Evolutionary conservation across 345 rosid genomes (phyloP).

Genomic region (Leavenworthia alabamica): DNA sequence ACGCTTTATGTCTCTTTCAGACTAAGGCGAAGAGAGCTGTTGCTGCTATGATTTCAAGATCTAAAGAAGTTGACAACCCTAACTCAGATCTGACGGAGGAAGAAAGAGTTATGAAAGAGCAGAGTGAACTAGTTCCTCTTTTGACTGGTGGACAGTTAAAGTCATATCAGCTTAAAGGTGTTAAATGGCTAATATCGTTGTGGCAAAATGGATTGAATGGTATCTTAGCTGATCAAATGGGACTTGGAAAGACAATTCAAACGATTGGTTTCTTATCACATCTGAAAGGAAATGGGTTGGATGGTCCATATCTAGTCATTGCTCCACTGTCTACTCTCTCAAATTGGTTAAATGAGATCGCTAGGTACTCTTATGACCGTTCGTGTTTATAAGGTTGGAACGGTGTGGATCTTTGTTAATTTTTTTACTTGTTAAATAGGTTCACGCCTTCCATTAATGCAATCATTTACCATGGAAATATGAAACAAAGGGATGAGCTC

Average conservation of each 20-base stretch:
- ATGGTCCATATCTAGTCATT: conserved; percentile 87
- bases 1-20: conserved; percentile 28
- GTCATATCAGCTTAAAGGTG: conserved; percentile 90
- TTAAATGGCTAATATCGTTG: conserved; percentile 89
- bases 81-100: conserved; percentile 59
- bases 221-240: conserved; percentile 99
- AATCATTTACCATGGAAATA: conserved; percentile 76
- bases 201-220: conserved; percentile 98
- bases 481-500: conserved; percentile 56
- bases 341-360: conserved; percentile 82
- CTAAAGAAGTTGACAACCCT: conserved; percentile 42
- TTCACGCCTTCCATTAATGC: conserved; percentile 68
- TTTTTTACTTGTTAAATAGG: conserved; percentile 34
- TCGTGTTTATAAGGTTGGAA: not conserved
- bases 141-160: conserved; percentile 87
- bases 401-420: not conserved
- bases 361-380: conserved; percentile 43
- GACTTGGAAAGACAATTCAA: conserved; percentile 96
- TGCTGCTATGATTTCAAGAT: conserved; percentile 87
- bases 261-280: conserved; percentile 89
- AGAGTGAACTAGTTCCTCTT: conserved; percentile 73
- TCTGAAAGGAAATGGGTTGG: conserved; percentile 71
- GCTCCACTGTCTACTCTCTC: conserved; percentile 98
- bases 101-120: conserved; percentile 68
- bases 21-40: conserved; percentile 82